These are phyloP conservation scores for Metschnikowia kunwiensis DNA, from an alignment of 805 yeast genomes.

Conservation along the genomic window DNA sequence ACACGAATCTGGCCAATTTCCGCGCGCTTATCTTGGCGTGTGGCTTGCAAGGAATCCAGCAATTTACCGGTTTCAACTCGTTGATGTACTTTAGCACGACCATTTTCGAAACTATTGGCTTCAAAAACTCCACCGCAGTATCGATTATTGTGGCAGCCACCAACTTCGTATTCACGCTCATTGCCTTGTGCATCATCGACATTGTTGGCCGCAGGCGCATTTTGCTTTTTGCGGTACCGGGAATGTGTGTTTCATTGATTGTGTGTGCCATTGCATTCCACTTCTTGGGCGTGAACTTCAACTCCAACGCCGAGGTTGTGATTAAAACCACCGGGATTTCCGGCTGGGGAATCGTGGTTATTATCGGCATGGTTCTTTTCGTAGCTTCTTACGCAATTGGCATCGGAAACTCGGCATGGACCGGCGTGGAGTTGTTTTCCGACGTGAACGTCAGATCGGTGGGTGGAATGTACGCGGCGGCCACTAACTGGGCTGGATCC, in stretches of 20 bases:
- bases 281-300: slow-evolving; percentile 62
- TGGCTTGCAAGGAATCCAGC: slow-evolving; percentile 94
- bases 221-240: slow-evolving; percentile 75
- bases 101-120: slow-evolving; percentile 88
- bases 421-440: slow-evolving; percentile 92
- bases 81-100: slow-evolving; percentile 94
- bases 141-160: slow-evolving; percentile 93
- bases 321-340: slow-evolving; percentile 46
- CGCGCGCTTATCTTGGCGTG: slow-evolving; percentile 89
- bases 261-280: slow-evolving; percentile 91
- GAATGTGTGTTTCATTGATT: slow-evolving; percentile 74
- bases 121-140: slow-evolving; percentile 86
- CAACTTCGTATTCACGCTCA: slow-evolving; percentile 80
- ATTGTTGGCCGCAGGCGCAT: slow-evolving; percentile 83
- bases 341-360: slow-evolving; percentile 86
- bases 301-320: slow-evolving; percentile 42
- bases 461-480: slow-evolving; percentile 88
- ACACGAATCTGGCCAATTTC: slow-evolving; percentile 70
- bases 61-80: slow-evolving; percentile 94
- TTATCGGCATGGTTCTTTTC: slow-evolving; percentile 78
- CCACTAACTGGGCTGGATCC: slow-evolving; percentile 95
- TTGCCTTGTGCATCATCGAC: slow-evolving; percentile 87
- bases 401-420: slow-evolving; percentile 98
- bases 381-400: slow-evolving; percentile 93
- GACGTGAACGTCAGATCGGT: slow-evolving; percentile 85